Evolutionary conservation across 106 monocot species (phyloP), one percentile per base, ranked within the genome.

Genomic region (Xerophyta viscosa): DNA sequence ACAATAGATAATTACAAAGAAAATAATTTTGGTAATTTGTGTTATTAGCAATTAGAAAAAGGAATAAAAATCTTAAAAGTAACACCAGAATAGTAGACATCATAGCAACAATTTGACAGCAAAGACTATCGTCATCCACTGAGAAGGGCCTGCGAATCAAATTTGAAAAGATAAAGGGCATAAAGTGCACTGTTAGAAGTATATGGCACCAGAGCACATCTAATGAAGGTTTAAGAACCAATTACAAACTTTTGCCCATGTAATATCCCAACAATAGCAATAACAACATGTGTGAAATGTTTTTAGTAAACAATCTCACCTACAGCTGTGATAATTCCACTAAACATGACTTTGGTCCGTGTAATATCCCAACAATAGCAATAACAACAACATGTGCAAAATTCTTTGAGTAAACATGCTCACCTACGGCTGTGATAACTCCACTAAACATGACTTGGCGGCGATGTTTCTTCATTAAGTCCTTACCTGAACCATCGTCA

Each of bases 391-490:
- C 1, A 1, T 7, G 39, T 12, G 10, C 15, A 15, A 39, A 2
- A 15, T 12, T 12, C 15, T 39, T 12, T 39, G 31, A 54, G 22
- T 12, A 23, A 52, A 37, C 42, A 58, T 31, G 19, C 60, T 65
- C 68, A 90, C 98, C 98, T 65, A 99, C 76, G 52, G 98, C 90
- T 69, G 90, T 99, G 48, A 88, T 75, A 14, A 90, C 86, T 48
- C 98, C 98, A 66, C 90, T 99, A 63, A 83, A 90, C 15, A 99
- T 48, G 11, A 99, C 90, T 62, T 99, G 86, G 4, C 86, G 85
- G 1, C 79, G 85, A 30, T 90, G 90, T 50, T 99, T 90, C 56
- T 71, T 98, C 89, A 86, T 86, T 66, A 72, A 33, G 48, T 79
- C 82, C 57, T 99, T 99, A 30, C 69, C 82, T 58, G 86, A 79